These are phyloP conservation scores for Thermoascus crustaceus DNA, from an alignment of 2,329 filamentous ascomycete genomes.

Conservation along the genomic window DNA sequence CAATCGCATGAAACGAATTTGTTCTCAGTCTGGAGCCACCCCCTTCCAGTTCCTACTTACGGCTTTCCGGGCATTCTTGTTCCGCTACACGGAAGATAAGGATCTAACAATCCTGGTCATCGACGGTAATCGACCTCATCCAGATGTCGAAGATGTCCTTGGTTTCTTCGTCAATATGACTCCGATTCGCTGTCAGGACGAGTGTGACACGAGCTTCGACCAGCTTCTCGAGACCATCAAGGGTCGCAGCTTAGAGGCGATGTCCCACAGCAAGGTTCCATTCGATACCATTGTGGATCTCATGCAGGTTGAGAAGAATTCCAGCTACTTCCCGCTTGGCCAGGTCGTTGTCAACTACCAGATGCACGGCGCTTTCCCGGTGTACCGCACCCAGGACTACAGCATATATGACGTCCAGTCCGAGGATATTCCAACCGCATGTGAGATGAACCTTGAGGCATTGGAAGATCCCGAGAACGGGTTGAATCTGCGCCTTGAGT, in stretches of 20 bases:
- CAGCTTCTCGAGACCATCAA: background rate
- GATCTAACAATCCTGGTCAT: conserved; percentile 15
- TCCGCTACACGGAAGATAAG: conserved; percentile 15
- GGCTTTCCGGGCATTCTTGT: conserved; percentile 14
- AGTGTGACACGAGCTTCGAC: background rate
- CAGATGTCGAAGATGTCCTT: conserved; percentile 12
- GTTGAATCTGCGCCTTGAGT: conserved; percentile 14
- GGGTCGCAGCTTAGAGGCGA: conserved; percentile 7
- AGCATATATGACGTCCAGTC: conserved; percentile 11
- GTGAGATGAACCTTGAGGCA: conserved; percentile 16
- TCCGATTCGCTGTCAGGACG: conserved; percentile 12
- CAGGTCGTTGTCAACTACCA: conserved; percentile 14
- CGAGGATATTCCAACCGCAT: conserved; percentile 17
- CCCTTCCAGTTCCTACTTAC: conserved; percentile 16
- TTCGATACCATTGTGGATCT: conserved; percentile 12
- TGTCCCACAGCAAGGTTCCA: conserved; percentile 10
- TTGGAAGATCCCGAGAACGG: conserved; percentile 15
- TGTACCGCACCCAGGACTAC: conserved; percentile 14
- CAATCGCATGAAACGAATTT: conserved; percentile 20
- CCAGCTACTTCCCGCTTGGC: conserved; percentile 10
- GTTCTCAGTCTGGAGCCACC: conserved; percentile 14
- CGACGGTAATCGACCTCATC: conserved; percentile 15
- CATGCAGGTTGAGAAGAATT: conserved; percentile 7
- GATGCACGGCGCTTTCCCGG: conserved; percentile 16
- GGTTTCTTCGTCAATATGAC: conserved; percentile 18